Percentiles rank a stretch among this genome's conserved stretches.
phyloP scores from a whole-genome alignment of 257 asterid species.

The Nicotiana sylvestris region DNA sequence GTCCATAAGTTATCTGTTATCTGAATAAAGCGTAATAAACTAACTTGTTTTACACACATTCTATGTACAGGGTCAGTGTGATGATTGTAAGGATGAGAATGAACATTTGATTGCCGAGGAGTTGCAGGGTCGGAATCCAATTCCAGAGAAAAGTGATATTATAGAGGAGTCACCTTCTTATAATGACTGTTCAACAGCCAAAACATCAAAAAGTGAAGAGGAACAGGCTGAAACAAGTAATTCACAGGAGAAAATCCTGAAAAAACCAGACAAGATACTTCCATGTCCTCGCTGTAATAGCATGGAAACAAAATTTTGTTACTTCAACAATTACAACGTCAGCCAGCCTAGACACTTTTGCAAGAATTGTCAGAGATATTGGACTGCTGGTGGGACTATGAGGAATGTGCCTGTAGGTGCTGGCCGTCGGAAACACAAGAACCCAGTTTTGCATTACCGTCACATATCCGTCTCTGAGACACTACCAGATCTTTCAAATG shows the following conservation, averaged over 20 bases:
- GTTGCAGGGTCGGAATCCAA: constrained; percentile 23
- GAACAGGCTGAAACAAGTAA: constrained; percentile 48
- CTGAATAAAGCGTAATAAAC: neutral
- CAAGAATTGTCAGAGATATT: constrained; percentile 95
- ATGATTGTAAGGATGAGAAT: constrained; percentile 31
- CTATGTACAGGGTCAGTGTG: constrained; percentile 16
- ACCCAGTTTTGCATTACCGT: constrained; percentile 46
- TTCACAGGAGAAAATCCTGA: constrained; percentile 58
- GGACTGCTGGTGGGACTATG: constrained; percentile 99
- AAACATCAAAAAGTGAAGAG: constrained; percentile 42
- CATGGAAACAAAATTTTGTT: constrained; percentile 97
- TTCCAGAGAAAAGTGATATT: constrained; percentile 27
- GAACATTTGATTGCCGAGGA: constrained; percentile 33
- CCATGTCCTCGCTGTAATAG: constrained; percentile 98
- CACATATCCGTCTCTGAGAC: constrained; percentile 46
- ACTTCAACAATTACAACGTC: constrained; percentile 88
- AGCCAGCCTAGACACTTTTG: constrained; percentile 98
- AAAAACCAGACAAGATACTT: constrained; percentile 83
- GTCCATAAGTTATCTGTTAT: neutral
- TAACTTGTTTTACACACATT: constrained; percentile 31
- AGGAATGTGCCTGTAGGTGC: constrained; percentile 96
- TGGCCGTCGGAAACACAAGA: constrained; percentile 94
- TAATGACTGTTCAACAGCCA: constrained; percentile 28
- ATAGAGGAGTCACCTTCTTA: constrained; percentile 31
- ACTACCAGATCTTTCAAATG: constrained; percentile 41